Evolutionary conservation across 2,329 filamentous ascomycete genomes (phyloP).

Genomic region (Pochonia chlamydosporia): DNA sequence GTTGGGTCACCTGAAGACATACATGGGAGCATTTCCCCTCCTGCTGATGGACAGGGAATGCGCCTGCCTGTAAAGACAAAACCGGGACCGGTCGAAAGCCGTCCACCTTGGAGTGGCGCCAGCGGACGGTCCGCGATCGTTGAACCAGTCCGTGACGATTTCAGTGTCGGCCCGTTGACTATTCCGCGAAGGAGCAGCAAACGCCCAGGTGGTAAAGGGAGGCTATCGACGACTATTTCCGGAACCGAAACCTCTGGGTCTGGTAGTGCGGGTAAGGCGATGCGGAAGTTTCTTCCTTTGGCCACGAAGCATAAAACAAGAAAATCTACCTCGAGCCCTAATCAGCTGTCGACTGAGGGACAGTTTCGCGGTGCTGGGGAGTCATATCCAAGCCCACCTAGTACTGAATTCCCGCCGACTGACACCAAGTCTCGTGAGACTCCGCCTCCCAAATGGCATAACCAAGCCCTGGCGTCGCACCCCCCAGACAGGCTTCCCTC

Average conservation of each 20-base stretch:
- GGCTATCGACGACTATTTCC: slow-evolving; percentile 12
- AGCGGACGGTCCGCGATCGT: slow-evolving; percentile 63
- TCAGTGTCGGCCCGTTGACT: slow-evolving; percentile 48
- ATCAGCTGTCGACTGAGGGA: not conserved
- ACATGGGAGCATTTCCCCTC: slow-evolving; percentile 18
- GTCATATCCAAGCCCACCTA: slow-evolving; percentile 28
- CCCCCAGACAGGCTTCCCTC: slow-evolving; percentile 15
- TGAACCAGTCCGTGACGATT: slow-evolving; percentile 57
- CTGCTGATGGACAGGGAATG: slow-evolving; percentile 28
- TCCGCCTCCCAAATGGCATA: slow-evolving; percentile 5
- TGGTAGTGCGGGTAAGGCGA: slow-evolving; percentile 20
- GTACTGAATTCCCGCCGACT: slow-evolving; percentile 18
- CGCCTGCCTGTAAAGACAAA: slow-evolving; percentile 28
- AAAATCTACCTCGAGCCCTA: not conserved
- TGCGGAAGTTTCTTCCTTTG: slow-evolving; percentile 25
- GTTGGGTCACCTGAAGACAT: slow-evolving; percentile 17
- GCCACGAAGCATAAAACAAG: slow-evolving; percentile 7
- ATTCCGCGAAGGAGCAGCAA: slow-evolving; percentile 48
- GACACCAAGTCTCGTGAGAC: slow-evolving; percentile 12
- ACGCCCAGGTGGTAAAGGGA: slow-evolving; percentile 21
- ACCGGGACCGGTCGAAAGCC: slow-evolving; percentile 33
- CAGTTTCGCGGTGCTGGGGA: slow-evolving; percentile 12
- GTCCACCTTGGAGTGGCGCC: slow-evolving; percentile 65
- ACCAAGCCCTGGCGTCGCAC: slow-evolving; percentile 14
- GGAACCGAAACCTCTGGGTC: slow-evolving; percentile 27